Evolutionary conservation across 495 filamentous ascomycete genomes (phyloP).

Genomic region (Daldinia bambusicola): DNA sequence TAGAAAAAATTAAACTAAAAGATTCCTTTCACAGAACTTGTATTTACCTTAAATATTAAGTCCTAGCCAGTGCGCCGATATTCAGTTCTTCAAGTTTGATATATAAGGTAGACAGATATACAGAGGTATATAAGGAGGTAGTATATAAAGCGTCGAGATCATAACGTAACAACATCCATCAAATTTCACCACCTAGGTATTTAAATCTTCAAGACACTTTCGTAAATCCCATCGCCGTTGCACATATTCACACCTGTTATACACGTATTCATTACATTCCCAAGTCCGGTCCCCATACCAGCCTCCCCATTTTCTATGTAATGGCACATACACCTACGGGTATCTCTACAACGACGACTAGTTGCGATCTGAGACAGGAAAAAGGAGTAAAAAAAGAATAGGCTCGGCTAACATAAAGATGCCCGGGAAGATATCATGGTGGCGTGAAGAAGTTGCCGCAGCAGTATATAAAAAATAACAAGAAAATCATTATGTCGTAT

Average conservation of each 20-base stretch:
- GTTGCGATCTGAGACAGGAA: not conserved
- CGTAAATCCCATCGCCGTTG: not conserved
- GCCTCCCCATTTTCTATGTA: not conserved
- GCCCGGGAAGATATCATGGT: not conserved
- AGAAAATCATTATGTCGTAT: conserved; percentile 1
- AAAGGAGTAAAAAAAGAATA: not conserved
- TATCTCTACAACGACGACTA: not conserved
- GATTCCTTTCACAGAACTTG: too few species aligned
- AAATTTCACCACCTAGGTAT: too few species aligned
- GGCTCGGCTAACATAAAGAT: not conserved
- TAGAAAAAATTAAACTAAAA: too few species aligned
- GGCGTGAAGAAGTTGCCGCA: not conserved
- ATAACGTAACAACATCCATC: too few species aligned
- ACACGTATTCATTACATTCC: conserved; percentile 1
- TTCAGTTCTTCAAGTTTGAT: not conserved
- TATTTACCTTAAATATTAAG: too few species aligned
- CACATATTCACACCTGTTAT: not conserved
- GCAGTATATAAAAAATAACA: not conserved
- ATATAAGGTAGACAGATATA: too few species aligned
- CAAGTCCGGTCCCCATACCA: not conserved
- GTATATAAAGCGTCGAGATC: too few species aligned
- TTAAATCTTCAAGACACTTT: not conserved
- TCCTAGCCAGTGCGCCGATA: not conserved
- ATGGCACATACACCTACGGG: not conserved
- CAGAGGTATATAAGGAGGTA: too few species aligned